Base-by-base conservation (phyloP, 371 early-diverging fungal genomes). In the Phascolomyces articulosus region DNA sequence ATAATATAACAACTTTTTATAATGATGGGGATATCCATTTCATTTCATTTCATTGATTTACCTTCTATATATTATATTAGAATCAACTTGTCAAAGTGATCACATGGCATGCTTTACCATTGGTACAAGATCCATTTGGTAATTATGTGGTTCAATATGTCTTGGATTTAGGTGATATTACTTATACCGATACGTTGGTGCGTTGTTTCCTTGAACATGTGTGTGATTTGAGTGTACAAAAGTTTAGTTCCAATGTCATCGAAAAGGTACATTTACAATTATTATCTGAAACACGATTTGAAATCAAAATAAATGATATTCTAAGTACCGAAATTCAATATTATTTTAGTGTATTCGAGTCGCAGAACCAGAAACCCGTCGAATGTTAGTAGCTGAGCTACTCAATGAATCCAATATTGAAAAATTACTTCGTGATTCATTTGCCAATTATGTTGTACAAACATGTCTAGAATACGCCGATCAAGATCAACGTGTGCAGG, bases 61-160 rank as follows among this genome's bases (percentile, higher is more conserved):
- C 41, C 38, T 13, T 6, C 38, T 38, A 38, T 44, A 55, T 53
- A 59, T 21, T n/a, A n/a, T 59, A 18, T n/a, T 29, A 65, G 67
- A 61, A 59, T 21, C 94, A 93, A 76, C 79, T 96, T 21, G 94
- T 92, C 11, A 72, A 79, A 3, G 93, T 87, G 51, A 91, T 96
- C 55, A 90, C 90, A 16, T 77, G 73, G 24, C 83, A 96, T 73
- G 92, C 91, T 0, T 80, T 98, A 8, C 72, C 88, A 0, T 78
- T 94, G 38, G 96, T 98, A 26, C 93, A 86, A 60, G 95, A 98
- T 76, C 96, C 96, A 51, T 99, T 94, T 78, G 99, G 96, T 38
- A 99, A 99, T 81, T 99, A 99, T 71, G 99, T 99, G 4, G 96
- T 99, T 23, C 99, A 99, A 79, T 95, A 97, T 55, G 92, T 97